Conservation (phyloP, 257 asterid species). For the Fraxinus excelsior region DNA sequence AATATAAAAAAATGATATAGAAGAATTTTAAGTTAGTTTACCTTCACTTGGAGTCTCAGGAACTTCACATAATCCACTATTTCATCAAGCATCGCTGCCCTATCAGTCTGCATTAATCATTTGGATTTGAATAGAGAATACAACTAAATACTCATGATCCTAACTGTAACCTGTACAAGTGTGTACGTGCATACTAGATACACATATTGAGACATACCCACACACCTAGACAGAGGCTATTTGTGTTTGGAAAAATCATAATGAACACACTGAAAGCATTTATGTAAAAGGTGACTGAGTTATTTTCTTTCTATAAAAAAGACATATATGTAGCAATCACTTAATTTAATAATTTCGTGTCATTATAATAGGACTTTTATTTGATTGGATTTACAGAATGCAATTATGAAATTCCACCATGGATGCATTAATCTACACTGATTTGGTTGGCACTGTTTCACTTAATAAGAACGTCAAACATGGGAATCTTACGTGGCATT, state of each 20-base stretch:
- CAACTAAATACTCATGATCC: not conserved
- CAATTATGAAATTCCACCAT: not conserved
- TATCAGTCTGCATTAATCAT: conserved; percentile 69
- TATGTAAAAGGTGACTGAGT: too few relatives aligned
- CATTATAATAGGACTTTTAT: not conserved
- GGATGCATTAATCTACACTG: not conserved
- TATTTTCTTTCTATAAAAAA: too few relatives aligned
- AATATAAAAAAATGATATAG: not conserved
- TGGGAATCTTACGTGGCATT: not conserved
- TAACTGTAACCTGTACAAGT: not conserved
- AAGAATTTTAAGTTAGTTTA: conserved; percentile 25
- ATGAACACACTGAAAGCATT: not conserved
- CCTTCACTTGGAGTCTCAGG: conserved; percentile 98
- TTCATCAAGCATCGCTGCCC: conserved; percentile 98
- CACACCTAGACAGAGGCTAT: not conserved
- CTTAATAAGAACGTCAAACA: not conserved
- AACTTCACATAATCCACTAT: conserved; percentile 96
- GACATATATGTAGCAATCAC: too few relatives aligned
- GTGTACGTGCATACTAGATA: not conserved
- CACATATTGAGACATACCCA: not conserved
- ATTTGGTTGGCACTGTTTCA: not conserved
- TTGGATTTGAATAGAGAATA: not conserved
- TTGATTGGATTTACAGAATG: not conserved
- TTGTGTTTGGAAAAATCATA: not conserved
- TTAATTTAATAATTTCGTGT: not conserved